phyloP scores from a whole-genome alignment of 768 basidiomycete genomes.

The Thelephora aurantiotincta region DNA sequence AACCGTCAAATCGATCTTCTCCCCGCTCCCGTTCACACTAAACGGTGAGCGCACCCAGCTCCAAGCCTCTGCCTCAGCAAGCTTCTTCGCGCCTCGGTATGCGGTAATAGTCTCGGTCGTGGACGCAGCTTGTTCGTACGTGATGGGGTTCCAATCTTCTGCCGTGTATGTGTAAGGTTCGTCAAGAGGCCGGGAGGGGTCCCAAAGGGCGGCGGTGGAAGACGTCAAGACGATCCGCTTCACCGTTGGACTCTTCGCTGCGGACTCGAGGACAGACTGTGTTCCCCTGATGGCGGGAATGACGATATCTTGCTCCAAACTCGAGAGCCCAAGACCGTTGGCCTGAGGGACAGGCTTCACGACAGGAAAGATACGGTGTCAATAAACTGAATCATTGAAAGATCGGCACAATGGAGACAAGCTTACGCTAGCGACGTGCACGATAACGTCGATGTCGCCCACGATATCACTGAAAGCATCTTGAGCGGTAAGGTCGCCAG shows the following conservation, averaged over 20 bases:
- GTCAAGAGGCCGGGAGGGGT: neutral
- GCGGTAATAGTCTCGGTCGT: neutral
- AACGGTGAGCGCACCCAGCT: too few relatives aligned
- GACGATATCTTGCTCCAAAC: conserved; percentile 2
- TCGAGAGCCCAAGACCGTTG: too few relatives aligned
- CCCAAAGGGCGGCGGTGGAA: conserved; percentile 11
- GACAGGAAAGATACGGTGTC: too few relatives aligned
- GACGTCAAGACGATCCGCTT: conserved; percentile 15
- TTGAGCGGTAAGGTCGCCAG: conserved; percentile 24
- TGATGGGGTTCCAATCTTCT: conserved; percentile 8
- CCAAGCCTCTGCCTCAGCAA: conserved; percentile 10
- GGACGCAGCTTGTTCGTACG: conserved; percentile 7
- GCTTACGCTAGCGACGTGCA: conserved; percentile 16
- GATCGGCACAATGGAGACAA: too few relatives aligned
- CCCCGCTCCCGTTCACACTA: too few relatives aligned
- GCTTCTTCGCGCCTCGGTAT: conserved; percentile 7
- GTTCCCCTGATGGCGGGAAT: conserved; percentile 12
- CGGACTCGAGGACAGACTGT: conserved; percentile 7
- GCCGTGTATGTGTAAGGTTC: neutral
- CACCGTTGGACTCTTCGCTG: conserved; percentile 7
- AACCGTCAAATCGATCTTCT: conserved; percentile 9
- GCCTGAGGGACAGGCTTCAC: too few relatives aligned
- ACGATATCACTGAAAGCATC: conserved; percentile 31
- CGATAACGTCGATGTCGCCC: conserved; percentile 27
- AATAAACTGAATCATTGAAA: too few relatives aligned